These are phyloP conservation scores for Sugiyamaella marilandica DNA, from an alignment of 805 yeast species.

Conservation along the genomic window DNA sequence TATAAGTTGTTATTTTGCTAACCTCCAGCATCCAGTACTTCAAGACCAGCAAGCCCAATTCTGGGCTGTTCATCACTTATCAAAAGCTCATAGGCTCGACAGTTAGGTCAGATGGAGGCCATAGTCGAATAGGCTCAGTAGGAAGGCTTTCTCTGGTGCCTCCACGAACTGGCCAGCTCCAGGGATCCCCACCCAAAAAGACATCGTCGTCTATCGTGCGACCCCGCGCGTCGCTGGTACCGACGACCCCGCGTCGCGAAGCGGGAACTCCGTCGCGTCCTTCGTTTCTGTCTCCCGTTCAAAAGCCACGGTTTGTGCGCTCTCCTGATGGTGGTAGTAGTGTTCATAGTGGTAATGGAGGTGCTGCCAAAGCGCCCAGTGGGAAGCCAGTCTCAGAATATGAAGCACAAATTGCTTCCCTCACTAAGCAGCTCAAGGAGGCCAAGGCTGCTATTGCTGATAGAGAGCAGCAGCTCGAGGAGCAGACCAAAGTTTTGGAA, in stretches of 20 bases:
- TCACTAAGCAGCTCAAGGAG: conserved; percentile 23
- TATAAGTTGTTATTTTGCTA: not conserved
- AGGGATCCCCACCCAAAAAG: not conserved
- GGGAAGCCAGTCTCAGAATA: not conserved
- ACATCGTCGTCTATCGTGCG: not conserved
- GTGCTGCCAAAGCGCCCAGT: not conserved
- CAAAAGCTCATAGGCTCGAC: conserved; percentile 26
- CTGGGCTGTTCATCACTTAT: conserved; percentile 67
- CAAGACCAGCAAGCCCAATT: conserved; percentile 52
- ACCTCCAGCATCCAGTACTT: conserved; percentile 51
- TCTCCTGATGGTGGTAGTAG: not conserved
- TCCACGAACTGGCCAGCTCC: not conserved
- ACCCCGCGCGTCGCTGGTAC: conserved; percentile 5
- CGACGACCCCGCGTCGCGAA: conserved; percentile 6
- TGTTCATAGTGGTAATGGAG: not conserved
- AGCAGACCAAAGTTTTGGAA: conserved; percentile 44
- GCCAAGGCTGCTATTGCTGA: conserved; percentile 16
- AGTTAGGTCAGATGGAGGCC: not conserved
- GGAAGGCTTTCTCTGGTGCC: not conserved
- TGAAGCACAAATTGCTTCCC: conserved; percentile 14
- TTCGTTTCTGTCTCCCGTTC: not conserved
- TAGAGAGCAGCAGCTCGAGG: conserved; percentile 35
- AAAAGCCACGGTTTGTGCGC: not conserved
- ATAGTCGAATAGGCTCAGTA: not conserved
- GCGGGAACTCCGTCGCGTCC: not conserved